These are phyloP conservation scores for Hypoxylon sp. DNA, from an alignment of 2,329 filamentous ascomycete species.

Conservation along the genomic window DNA sequence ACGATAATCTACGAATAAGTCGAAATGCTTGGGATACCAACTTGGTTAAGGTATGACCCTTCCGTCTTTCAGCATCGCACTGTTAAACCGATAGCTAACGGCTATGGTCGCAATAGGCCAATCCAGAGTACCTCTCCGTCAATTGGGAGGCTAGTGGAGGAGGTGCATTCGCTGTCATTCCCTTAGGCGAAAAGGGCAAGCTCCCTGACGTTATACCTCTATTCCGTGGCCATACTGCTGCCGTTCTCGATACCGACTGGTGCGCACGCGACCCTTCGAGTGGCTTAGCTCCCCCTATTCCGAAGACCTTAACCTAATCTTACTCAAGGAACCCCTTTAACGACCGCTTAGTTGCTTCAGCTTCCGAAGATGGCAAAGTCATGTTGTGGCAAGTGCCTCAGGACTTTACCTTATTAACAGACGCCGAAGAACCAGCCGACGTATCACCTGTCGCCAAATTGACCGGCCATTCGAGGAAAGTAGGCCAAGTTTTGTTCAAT, in stretches of 20 bases:
- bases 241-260: slow-evolving; percentile 98
- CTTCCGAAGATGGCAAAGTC: slow-evolving; percentile 95
- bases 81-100: slow-evolving; percentile 31
- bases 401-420: slow-evolving; percentile 83
- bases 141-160: slow-evolving; percentile 98
- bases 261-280: slow-evolving; percentile 52
- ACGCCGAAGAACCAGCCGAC: slow-evolving; percentile 84
- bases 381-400: slow-evolving; percentile 96
- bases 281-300: slow-evolving; percentile 20
- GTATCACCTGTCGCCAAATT: slow-evolving; percentile 84
- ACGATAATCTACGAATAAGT: slow-evolving; percentile 96
- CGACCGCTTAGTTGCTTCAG: slow-evolving; percentile 89
- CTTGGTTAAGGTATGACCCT: slow-evolving; percentile 79
- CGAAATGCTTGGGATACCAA: slow-evolving; percentile 99
- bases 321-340: slow-evolving; percentile 88
- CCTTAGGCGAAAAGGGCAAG: slow-evolving; percentile 87
- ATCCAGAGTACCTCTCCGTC: slow-evolving; percentile 94
- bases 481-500: slow-evolving; percentile 98
- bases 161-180: slow-evolving; percentile 96
- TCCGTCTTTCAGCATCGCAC: slow-evolving; percentile 11
- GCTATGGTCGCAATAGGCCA: slow-evolving; percentile 67
- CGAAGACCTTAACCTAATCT: slow-evolving; percentile 43
- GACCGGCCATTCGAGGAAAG: slow-evolving; percentile 90
- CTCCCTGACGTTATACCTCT: slow-evolving; percentile 91
- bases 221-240: slow-evolving; percentile 94